Evolutionary conservation across 371 early-diverging fungal species (phyloP).

Genomic region (Rhizopus microsporus): DNA sequence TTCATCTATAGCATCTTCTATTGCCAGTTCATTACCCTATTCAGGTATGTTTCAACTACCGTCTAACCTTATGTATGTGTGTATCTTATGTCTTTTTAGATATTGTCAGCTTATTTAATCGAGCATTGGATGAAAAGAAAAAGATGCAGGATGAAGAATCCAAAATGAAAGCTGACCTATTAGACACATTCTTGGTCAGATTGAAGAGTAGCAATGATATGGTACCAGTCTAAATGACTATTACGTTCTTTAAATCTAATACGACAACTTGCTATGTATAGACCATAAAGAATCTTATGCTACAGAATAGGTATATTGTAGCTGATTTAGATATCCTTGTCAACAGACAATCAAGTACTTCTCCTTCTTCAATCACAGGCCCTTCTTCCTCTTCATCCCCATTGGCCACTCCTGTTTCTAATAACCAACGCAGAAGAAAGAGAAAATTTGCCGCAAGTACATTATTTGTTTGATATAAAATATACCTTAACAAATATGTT

Average conservation of each 20-base stretch:
- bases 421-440: background rate
- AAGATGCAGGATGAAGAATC: constrained; percentile 50
- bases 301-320: background rate
- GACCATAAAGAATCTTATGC: background rate
- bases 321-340: constrained; percentile 3
- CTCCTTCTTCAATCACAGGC: background rate
- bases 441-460: constrained; percentile 1
- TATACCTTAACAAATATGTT: too few relatives aligned
- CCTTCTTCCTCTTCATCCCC: background rate
- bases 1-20: constrained; percentile 11
- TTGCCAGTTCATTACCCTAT: constrained; percentile 15
- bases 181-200: constrained; percentile 6
- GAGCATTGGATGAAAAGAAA: constrained; percentile 60
- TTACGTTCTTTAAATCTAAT: background rate
- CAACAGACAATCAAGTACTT: background rate
- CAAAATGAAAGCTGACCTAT: constrained; percentile 54
- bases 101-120: constrained; percentile 51
- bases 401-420: background rate
- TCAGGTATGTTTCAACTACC: constrained; percentile 12
- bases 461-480: background rate
- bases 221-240: background rate
- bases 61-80: background rate
- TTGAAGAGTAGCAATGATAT: constrained; percentile 7
- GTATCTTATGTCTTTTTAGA: constrained; percentile 31
- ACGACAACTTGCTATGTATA: background rate